These are phyloP conservation scores for Durio zibethinus DNA, from an alignment of 345 rosid genomes.

Conservation along the genomic window DNA sequence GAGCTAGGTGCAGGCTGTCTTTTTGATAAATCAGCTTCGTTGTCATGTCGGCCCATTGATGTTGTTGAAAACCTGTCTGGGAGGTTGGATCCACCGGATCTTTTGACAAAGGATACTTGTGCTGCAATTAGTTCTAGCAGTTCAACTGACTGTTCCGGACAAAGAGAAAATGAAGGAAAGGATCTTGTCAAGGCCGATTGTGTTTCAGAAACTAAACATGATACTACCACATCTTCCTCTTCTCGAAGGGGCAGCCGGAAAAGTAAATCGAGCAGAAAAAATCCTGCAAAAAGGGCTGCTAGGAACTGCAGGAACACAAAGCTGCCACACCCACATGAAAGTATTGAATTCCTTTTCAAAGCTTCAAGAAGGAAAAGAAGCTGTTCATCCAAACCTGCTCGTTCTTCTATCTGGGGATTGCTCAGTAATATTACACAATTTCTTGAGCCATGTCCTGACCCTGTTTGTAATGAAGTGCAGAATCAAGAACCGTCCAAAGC, in stretches of 20 bases:
- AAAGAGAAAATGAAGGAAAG: conserved; percentile 36
- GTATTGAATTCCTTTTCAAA: conserved; percentile 35
- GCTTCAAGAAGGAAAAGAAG: conserved; percentile 69
- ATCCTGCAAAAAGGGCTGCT: conserved; percentile 39
- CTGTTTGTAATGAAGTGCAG: conserved; percentile 32
- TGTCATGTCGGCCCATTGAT: conserved; percentile 20
- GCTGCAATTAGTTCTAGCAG: conserved; percentile 28
- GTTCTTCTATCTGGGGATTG: conserved; percentile 76
- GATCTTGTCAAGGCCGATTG: conserved; percentile 32
- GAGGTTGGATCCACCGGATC: conserved; percentile 25
- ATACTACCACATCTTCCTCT: conserved; percentile 31
- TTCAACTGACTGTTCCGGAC: conserved; percentile 29
- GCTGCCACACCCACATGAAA: conserved; percentile 30
- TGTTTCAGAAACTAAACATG: conserved; percentile 37
- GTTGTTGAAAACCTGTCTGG: conserved; percentile 27
- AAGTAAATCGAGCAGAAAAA: conserved; percentile 41
- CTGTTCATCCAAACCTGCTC: conserved; percentile 53
- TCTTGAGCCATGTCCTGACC: conserved; percentile 38
- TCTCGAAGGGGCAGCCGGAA: conserved; percentile 39
- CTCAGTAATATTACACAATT: conserved; percentile 42
- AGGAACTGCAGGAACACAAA: conserved; percentile 39
- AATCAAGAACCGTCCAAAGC: conserved; percentile 35
- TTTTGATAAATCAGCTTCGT: conserved; percentile 13
- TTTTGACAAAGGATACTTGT: conserved; percentile 23
- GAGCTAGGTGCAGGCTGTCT: conserved; percentile 10